These are phyloP conservation scores for Spongispora temasekensis DNA, from an alignment of 1,284 basidiomycete genomes.

Conservation along the genomic window DNA sequence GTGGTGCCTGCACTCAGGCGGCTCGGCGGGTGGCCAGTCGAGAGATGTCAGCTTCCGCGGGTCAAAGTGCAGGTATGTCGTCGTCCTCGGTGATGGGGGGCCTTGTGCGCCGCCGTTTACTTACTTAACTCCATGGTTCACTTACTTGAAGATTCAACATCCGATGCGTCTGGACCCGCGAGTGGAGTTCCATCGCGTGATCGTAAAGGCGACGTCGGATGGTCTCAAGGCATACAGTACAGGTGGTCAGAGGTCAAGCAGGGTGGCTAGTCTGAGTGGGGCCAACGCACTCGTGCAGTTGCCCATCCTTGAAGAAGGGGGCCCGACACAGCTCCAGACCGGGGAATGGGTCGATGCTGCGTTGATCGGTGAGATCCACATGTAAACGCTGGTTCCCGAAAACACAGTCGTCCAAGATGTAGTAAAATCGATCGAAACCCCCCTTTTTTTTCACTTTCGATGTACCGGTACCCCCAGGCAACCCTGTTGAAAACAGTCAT, in stretches of 20 bases:
- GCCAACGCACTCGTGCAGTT: conserved; percentile 79
- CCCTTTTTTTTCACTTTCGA: too few species aligned
- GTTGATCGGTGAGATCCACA: conserved; percentile 66
- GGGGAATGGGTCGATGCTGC: conserved; percentile 61
- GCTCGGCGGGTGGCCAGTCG: conserved; percentile 66
- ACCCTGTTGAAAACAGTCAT: too few species aligned
- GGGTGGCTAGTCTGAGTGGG: conserved; percentile 74
- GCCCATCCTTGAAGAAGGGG: conserved; percentile 49
- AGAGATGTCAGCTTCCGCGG: conserved; percentile 60
- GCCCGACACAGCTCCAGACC: conserved; percentile 43
- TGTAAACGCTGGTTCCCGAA: conserved; percentile 16
- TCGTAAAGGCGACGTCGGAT: conserved; percentile 48
- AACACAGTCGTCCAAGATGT: background rate
- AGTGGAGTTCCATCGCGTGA: conserved; percentile 81
- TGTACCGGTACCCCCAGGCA: too few species aligned
- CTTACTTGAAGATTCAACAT: conserved; percentile 51
- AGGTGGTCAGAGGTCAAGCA: conserved; percentile 82
- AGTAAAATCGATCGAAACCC: too few species aligned
- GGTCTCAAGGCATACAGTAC: conserved; percentile 73
- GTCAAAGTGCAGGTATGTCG: conserved; percentile 61
- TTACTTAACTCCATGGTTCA: too few species aligned
- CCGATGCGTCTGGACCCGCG: conserved; percentile 71
- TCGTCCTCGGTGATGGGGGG: too few species aligned
- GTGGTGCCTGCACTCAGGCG: conserved; percentile 78
- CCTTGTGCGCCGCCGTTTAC: too few species aligned